phyloP scores from a whole-genome alignment of 768 basidiomycete species.

The Tylopilus sp. region DNA sequence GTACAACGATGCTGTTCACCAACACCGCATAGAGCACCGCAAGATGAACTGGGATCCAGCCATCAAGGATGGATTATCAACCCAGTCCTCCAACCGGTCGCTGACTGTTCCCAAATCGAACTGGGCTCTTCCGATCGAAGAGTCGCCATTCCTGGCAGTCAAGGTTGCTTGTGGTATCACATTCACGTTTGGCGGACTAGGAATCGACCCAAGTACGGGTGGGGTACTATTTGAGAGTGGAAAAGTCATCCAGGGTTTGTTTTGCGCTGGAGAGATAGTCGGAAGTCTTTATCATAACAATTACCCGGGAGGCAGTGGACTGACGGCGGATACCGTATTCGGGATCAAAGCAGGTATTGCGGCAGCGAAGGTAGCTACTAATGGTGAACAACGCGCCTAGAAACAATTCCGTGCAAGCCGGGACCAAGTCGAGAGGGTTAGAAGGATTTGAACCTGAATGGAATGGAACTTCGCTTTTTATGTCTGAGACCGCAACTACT shows the following conservation, averaged over 20 bases:
- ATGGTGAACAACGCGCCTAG: not conserved
- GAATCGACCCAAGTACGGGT: slow-evolving; percentile 52
- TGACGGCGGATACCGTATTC: slow-evolving; percentile 65
- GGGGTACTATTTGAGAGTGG: slow-evolving; percentile 45
- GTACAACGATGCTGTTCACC: slow-evolving; percentile 50
- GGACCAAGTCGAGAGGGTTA: no score
- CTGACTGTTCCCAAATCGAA: slow-evolving; percentile 57
- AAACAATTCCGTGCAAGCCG: no score
- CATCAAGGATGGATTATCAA: slow-evolving; percentile 59
- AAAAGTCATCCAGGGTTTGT: slow-evolving; percentile 49
- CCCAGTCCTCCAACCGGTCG: slow-evolving; percentile 36
- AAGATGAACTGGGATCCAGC: slow-evolving; percentile 54
- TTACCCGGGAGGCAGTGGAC: slow-evolving; percentile 68
- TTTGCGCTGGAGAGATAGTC: slow-evolving; percentile 68
- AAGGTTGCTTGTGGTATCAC: slow-evolving; percentile 69
- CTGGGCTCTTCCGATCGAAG: slow-evolving; percentile 58
- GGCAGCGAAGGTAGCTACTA: slow-evolving; percentile 34
- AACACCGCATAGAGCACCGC: slow-evolving; percentile 35
- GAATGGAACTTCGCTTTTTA: no score
- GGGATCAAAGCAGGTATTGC: slow-evolving; percentile 51
- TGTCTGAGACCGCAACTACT: no score
- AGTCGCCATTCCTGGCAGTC: slow-evolving; percentile 58
- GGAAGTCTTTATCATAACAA: slow-evolving; percentile 62
- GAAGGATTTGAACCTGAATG: no score
- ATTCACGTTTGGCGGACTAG: slow-evolving; percentile 70